Evolutionary conservation across 305 asterid species (phyloP), one percentile per base, ranked within the genome.

Genomic region (Plantago lanceolata): DNA sequence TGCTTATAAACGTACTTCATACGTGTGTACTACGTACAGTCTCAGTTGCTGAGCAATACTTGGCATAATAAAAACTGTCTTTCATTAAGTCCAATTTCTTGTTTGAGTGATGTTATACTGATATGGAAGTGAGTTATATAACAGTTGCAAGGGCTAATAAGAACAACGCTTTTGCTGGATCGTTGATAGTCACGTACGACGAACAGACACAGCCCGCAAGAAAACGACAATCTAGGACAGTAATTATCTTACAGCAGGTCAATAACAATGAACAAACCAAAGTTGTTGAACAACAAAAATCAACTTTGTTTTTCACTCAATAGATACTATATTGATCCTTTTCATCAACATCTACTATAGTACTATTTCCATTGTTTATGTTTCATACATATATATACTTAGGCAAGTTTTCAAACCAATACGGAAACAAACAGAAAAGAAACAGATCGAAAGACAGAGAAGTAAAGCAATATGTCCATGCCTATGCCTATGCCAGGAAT

Each of bases 381-480:
- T 40, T 56, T 19, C 61, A 16, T 28, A 5, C 33, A 55, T 6
- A 55, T 15, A 55, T 6, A 26, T 15, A 26, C 0, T 24, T 24
- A 18, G 31, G 9, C 19, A 3, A 55, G 28, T 28, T 55, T 54
- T 8, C 33, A 26, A 53, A 53, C 37, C 8, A 52, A 52, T 16
- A 52, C 8, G 14, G 16, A 4, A 55, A 15, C 33, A 31, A 55
- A 55, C 59, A n/a, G 28, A 24, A 24, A 24, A 24, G 28, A 24
- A n/a, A n/a, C n/a, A n/a, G n/a, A n/a, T n/a, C n/a, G n/a, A n/a
- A n/a, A n/a, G n/a, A 24, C 28, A 24, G 28, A 24, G 3, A 24
- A 24, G 28, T 24, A 57, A 5, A 54, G 19, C 18, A 47, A 57
- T 43, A 80, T 78, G 85, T 76, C 78, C 0, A 71, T 58, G 81